Percentiles rank a stretch among this genome's conserved stretches.
Evolutionary conservation across 257 asterid species (phyloP).

Genomic region (Fraxinus cuspidata): DNA sequence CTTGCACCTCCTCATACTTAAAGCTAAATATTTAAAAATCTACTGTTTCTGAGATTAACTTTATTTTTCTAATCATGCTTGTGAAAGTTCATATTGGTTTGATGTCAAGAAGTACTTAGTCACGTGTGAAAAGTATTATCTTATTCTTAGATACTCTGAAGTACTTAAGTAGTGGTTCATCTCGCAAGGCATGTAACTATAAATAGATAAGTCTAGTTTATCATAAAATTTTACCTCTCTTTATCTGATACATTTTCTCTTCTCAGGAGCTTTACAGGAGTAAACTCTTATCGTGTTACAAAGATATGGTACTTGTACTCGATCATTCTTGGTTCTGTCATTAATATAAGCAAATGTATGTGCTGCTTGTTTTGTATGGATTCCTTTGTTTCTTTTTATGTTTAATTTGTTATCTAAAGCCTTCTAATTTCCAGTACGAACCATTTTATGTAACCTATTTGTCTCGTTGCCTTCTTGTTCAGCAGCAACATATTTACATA

Average conservation of each 20-base stretch:
- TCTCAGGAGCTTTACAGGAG: constrained; percentile 55
- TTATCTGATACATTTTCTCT: constrained; percentile 18
- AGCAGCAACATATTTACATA: constrained; percentile 6
- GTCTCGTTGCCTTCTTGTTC: neutral
- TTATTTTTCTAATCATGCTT: neutral
- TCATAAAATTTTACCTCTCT: neutral
- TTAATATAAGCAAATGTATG: constrained; percentile 5
- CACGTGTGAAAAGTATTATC: neutral
- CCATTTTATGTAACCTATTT: neutral
- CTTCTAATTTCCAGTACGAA: constrained; percentile 12
- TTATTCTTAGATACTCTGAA: neutral
- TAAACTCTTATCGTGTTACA: constrained; percentile 60
- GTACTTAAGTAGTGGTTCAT: neutral
- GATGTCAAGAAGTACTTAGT: neutral
- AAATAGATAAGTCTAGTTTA: neutral
- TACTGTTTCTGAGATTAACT: neutral
- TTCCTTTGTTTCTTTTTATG: constrained; percentile 1
- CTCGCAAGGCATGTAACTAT: neutral
- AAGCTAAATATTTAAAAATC: neutral
- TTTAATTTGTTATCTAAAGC: neutral
- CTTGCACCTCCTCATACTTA: neutral
- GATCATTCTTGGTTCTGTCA: constrained; percentile 7
- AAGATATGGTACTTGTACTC: constrained; percentile 56
- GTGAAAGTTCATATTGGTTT: constrained; percentile 2
- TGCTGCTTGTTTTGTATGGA: constrained; percentile 9